These are phyloP conservation scores for Cyclotella sp. DNA, from an alignment of 108 stramenopile species.

Conservation along the genomic window DNA sequence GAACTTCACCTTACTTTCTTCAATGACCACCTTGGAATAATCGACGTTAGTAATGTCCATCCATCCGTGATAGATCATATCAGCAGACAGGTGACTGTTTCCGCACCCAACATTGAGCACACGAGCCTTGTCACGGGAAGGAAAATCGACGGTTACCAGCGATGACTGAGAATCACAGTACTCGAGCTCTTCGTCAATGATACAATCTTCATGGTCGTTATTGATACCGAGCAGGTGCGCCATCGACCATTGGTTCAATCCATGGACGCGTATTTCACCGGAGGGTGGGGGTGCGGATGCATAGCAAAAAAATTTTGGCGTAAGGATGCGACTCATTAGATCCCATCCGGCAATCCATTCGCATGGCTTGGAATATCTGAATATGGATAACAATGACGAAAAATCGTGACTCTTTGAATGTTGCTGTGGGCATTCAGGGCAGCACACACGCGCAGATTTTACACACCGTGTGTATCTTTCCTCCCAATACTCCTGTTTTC, in stretches of 20 bases:
- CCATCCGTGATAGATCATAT: constrained; percentile 76
- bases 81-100: constrained; percentile 66
- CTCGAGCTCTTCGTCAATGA: constrained; percentile 25
- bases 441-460: not conserved
- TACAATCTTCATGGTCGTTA: not conserved
- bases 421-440: not conserved
- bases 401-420: not conserved
- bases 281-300: constrained; percentile 26
- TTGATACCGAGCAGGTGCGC: constrained; percentile 13
- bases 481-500: constrained; percentile 45
- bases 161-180: constrained; percentile 3
- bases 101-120: constrained; percentile 72
- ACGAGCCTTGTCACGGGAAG: constrained; percentile 53
- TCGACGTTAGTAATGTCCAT: constrained; percentile 73
- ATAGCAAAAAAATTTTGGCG: constrained; percentile 25
- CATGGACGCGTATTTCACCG: constrained; percentile 23
- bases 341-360: constrained; percentile 41
- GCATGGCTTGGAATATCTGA: constrained; percentile 27
- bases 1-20: constrained; percentile 54
- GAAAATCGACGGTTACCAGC: constrained; percentile 41
- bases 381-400: not conserved
- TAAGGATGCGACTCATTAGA: constrained; percentile 29
- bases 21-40: constrained; percentile 74
- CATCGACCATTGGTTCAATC: constrained; percentile 12
- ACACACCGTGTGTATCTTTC: constrained; percentile 25